These are phyloP conservation scores for Zasmidium citrigriseum DNA, from an alignment of 2,329 filamentous ascomycete species.

Conservation along the genomic window DNA sequence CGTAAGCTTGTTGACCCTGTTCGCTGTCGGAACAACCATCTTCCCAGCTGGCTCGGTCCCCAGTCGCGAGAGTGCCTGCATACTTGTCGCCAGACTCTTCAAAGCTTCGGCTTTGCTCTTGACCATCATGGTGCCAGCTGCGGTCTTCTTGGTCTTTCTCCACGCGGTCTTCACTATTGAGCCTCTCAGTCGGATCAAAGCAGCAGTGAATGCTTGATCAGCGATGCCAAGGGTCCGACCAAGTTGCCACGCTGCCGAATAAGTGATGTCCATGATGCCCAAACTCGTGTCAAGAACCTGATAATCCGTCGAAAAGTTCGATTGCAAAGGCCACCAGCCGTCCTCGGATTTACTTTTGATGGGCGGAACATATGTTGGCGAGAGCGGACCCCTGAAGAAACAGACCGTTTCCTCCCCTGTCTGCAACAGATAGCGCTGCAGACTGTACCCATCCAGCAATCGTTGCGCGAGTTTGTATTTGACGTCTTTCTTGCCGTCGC, in stretches of 20 bases:
- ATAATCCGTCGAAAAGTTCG: not conserved
- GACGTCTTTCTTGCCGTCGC: not conserved
- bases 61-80: too few species aligned
- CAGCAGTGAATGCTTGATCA: slow-evolving; percentile 1
- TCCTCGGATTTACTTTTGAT: not conserved
- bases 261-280: slow-evolving; percentile 8
- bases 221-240: slow-evolving; percentile 5
- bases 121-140: not conserved
- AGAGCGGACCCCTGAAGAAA: not conserved
- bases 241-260: slow-evolving; percentile 6
- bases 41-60: too few species aligned
- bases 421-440: slow-evolving; percentile 4
- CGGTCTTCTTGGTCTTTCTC: not conserved
- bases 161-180: not conserved
- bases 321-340: not conserved
- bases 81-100: not conserved
- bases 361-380: not conserved
- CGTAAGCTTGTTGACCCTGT: too few species aligned
- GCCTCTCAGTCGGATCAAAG: slow-evolving; percentile 1
- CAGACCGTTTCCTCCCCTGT: slow-evolving; percentile 3
- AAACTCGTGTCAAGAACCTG: slow-evolving; percentile 1
- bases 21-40: too few species aligned
- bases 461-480: not conserved
- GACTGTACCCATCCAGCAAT: slow-evolving; percentile 4
- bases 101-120: not conserved